Conservation (phyloP, 805 yeast species). For the Ascoidea rubescens region DNA sequence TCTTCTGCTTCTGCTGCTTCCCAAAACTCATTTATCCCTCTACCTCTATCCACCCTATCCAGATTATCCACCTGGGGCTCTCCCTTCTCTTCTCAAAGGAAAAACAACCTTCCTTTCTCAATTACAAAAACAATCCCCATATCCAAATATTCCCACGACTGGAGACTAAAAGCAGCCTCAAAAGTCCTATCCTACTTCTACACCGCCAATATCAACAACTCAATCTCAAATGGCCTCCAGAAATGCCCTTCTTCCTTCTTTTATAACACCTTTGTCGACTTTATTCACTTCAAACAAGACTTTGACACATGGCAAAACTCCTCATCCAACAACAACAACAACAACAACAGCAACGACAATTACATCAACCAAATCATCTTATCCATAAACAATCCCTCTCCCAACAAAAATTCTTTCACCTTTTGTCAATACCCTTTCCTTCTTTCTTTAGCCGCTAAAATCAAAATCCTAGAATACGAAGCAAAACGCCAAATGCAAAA, state of each 20-base stretch:
- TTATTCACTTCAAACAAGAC: conserved; percentile 60
- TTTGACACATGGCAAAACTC: conserved; percentile 70
- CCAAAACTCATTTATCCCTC: neutral
- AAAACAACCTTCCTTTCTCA: conserved; percentile 1
- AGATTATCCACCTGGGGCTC: neutral
- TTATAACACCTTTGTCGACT: conserved; percentile 76
- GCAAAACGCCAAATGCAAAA: conserved; percentile 71
- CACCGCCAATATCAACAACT: conserved; percentile 29
- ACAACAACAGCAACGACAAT: conserved; percentile 1
- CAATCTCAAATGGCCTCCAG: conserved; percentile 15
- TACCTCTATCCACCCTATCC: neutral
- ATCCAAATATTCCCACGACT: conserved; percentile 60
- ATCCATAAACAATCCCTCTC: neutral
- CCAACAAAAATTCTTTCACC: conserved; percentile 21
- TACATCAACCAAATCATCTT: no score
- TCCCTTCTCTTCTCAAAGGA: conserved; percentile 6
- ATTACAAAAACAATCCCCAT: conserved; percentile 12
- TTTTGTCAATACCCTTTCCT: conserved; percentile 81
- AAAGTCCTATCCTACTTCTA: conserved; percentile 40
- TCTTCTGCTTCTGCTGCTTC: neutral
- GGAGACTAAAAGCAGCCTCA: conserved; percentile 68
- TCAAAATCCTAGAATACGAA: conserved; percentile 69
- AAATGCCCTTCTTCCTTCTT: conserved; percentile 30
- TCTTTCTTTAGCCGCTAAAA: conserved; percentile 70
- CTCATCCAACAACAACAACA: conserved; percentile 15